Percentiles rank a stretch among this genome's conserved stretches.
Conservation (phyloP, 768 basidiomycete species). For the Suillus ampliporus region DNA sequence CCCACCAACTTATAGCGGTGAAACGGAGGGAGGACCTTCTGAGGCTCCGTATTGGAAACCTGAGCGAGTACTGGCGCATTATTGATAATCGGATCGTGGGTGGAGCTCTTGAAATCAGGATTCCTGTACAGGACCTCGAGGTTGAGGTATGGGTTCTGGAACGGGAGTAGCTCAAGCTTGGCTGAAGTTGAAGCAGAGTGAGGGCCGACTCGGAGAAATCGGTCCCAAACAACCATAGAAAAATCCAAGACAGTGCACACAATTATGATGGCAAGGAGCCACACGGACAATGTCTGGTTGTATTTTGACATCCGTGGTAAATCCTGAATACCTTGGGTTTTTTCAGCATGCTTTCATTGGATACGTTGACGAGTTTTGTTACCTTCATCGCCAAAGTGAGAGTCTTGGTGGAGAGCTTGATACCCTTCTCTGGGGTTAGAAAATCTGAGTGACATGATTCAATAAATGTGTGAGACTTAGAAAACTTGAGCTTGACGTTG, state of each 20-base stretch:
- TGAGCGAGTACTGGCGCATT: neutral
- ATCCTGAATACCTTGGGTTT: neutral
- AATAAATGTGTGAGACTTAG: neutral
- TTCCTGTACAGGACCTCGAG: neutral
- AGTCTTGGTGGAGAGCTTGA: neutral
- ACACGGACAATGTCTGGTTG: neutral
- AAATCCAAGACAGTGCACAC: neutral
- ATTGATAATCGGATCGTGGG: neutral
- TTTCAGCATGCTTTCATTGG: neutral
- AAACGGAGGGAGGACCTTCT: neutral
- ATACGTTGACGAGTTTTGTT: neutral
- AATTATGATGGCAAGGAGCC: neutral
- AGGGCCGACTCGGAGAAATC: neutral
- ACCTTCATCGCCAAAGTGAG: neutral
- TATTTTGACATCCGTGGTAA: neutral
- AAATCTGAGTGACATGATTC: neutral
- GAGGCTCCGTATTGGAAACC: neutral
- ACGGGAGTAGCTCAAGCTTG: neutral
- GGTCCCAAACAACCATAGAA: neutral
- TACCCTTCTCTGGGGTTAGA: neutral
- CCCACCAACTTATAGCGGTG: neutral
- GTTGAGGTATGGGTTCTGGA: slow-evolving; percentile 1
- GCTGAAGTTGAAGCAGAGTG: neutral
- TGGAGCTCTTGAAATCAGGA: neutral
- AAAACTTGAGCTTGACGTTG: neutral